Percentiles rank a stretch among this genome's conserved stretches.
Conservation (phyloP, 2,329 filamentous ascomycete genomes). For the Clonostachys rhizophaga region DNA sequence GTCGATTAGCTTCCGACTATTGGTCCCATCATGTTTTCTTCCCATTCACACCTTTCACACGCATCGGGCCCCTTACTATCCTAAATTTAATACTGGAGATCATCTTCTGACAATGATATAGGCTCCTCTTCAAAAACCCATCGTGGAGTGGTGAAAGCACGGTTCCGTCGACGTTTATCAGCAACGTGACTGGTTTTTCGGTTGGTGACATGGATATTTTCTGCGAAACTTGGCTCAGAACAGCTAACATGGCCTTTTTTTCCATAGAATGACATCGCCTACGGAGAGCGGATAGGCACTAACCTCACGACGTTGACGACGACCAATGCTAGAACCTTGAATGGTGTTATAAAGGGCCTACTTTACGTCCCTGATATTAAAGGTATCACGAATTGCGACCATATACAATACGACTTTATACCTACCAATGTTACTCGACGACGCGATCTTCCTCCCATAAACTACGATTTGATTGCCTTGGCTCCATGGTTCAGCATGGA, state of each 20-base stretch:
- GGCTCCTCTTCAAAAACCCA: constrained; percentile 57
- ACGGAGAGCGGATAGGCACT: constrained; percentile 41
- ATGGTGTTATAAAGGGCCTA: constrained; percentile 67
- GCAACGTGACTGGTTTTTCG: constrained; percentile 51
- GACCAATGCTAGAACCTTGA: constrained; percentile 53
- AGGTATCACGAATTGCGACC: constrained; percentile 54
- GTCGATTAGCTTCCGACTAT: not conserved
- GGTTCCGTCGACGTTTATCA: constrained; percentile 47
- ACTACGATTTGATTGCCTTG: constrained; percentile 74
- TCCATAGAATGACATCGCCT: constrained; percentile 38
- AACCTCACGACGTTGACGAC: constrained; percentile 75
- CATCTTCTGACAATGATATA: constrained; percentile 13
- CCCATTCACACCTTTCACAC: not conserved
- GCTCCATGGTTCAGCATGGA: constrained; percentile 78
- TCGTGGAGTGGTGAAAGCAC: constrained; percentile 44
- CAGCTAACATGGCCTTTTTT: not conserved
- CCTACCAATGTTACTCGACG: constrained; percentile 71
- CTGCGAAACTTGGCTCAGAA: not conserved
- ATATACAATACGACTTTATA: constrained; percentile 59
- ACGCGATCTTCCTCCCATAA: constrained; percentile 60
- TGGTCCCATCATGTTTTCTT: not conserved
- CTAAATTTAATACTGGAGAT: too few species aligned
- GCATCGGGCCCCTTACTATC: too few species aligned
- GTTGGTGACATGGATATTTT: constrained; percentile 25
- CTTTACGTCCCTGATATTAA: constrained; percentile 77